Evolutionary conservation across 768 basidiomycete species (phyloP).

Genomic region (Mycena belliarum): DNA sequence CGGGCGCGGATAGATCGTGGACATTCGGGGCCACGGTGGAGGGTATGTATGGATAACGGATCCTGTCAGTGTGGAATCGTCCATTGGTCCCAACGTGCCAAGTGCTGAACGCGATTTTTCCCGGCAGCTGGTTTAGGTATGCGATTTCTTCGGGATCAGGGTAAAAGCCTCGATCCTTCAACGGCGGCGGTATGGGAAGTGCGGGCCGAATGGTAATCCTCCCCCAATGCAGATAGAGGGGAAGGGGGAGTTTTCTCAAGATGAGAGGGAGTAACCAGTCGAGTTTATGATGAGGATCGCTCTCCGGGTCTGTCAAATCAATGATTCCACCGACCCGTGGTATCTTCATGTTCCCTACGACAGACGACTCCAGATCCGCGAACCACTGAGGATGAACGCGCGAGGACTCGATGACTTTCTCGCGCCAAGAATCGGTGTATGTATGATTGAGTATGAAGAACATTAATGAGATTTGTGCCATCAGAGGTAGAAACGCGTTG

Average conservation of each 20-base stretch:
- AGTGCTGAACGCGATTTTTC: background rate
- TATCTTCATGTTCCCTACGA: background rate
- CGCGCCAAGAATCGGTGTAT: background rate
- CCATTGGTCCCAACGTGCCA: background rate
- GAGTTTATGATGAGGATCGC: background rate
- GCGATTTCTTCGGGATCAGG: background rate
- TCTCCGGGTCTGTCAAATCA: background rate
- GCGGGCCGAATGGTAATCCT: background rate
- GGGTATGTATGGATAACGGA: no score
- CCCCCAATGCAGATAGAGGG: conserved; percentile 12
- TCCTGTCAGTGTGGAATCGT: background rate
- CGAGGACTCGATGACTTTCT: background rate
- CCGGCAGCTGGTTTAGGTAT: background rate
- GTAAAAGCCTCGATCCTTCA: background rate
- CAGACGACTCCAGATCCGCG: background rate
- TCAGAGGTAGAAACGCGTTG: conserved; percentile 11
- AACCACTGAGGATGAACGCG: background rate
- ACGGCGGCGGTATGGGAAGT: background rate
- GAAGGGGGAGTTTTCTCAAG: background rate
- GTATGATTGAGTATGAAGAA: background rate
- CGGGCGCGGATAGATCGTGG: no score
- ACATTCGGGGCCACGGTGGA: no score
- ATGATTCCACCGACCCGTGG: conserved; percentile 10
- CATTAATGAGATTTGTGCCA: background rate
- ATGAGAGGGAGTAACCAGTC: background rate